Evolutionary conservation across 768 basidiomycete species (phyloP), one percentile per base, ranked within the genome.

Genomic region (Leccinum olivaceopallidum): DNA sequence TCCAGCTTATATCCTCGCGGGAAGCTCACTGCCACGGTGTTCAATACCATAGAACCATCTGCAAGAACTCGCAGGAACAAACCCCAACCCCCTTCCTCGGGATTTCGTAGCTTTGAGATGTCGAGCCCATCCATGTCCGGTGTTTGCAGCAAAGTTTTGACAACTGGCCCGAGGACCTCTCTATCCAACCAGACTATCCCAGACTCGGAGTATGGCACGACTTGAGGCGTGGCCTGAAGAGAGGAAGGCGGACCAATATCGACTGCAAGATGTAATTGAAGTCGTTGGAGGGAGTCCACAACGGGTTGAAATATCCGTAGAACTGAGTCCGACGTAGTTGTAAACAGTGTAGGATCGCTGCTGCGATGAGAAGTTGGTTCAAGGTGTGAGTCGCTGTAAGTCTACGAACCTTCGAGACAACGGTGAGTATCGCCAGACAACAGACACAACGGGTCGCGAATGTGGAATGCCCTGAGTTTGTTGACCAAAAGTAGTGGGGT

Each of bases 251-350:
- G 84, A 65, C 80, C 85, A 8, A 86, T 72, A 69, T 95, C 92
- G 52, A 95, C 71, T 3, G 90, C 82, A 7, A 88, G 84, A 69
- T 94, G 93, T 5, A 97, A 82, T 72, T 96, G 95, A 44, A 97
- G 80, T 69, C 85, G 83, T 63, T 87, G 85, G 13, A 94, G 93
- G 16, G 87, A 85, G 71, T 97, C 95, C 50, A 97, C 76, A 13
- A 97, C 92, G 6, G 95, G 92, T 36, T 91, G 77, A 73, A 92
- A 95, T 67, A 97, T 85, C 24, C 95, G 86, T 37, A 96, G 72
- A 5, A 88, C 89, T 1, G 90, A 84, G 67, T 95, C 91, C 26
- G 85, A 83, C 14, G 95, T 93, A 61, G 92, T 82, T 37, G 93
- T 94, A 71, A 91, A 95, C 4, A 96, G 79, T 57, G 89, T 85